Conservation (phyloP, 306 rosid species). For the Alnus glutinosa region DNA sequence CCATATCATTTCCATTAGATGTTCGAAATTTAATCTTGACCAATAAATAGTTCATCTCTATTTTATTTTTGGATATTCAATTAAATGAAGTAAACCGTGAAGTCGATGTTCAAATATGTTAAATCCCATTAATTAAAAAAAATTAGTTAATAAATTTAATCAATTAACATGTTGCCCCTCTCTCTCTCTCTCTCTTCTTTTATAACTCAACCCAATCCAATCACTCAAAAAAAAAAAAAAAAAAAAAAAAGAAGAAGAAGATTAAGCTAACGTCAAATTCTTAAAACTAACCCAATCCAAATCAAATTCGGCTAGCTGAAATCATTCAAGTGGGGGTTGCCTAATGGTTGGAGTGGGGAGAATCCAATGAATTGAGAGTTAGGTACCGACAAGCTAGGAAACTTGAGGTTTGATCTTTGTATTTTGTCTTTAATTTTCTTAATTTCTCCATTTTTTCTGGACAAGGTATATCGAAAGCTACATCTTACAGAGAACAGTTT, state of each 20-base stretch:
- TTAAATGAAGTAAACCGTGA: too few species aligned
- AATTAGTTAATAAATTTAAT: too few species aligned
- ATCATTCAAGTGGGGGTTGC: conserved; percentile 27
- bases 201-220: background rate
- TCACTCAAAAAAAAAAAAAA: background rate
- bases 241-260: too few species aligned
- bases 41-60: too few species aligned
- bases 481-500: background rate
- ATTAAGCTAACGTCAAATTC: conserved; percentile 18
- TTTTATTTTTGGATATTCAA: too few species aligned
- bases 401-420: conserved; percentile 17
- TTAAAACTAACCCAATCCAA: conserved; percentile 24
- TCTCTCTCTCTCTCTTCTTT: background rate
- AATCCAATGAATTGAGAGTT: conserved; percentile 45
- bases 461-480: background rate
- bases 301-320: background rate
- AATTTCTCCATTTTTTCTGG: conserved; percentile 3
- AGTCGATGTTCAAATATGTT: too few species aligned
- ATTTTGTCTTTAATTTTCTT: background rate
- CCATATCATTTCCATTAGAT: too few species aligned
- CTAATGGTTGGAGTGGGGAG: conserved; percentile 23
- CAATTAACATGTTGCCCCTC: too few species aligned
- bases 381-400: conserved; percentile 38
- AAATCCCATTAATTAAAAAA: too few species aligned
- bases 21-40: too few species aligned